phyloP scores from a whole-genome alignment of 2,329 filamentous ascomycete genomes.

The Metarhizium rileyi region DNA sequence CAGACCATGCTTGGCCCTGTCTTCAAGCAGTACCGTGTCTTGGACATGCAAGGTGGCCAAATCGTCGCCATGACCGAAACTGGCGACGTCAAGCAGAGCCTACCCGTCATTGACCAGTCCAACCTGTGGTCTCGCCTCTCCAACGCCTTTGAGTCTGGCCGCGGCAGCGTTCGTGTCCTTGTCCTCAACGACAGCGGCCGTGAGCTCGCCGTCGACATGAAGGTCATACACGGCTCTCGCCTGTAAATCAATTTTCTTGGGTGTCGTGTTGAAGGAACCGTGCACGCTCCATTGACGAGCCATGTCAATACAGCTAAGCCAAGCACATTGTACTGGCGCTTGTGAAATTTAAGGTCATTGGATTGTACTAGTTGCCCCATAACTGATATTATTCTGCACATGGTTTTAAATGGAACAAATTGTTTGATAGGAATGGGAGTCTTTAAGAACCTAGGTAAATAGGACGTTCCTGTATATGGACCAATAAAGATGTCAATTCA shows the following conservation, averaged over 20 bases:
- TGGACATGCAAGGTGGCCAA: slow-evolving; percentile 82
- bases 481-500: slow-evolving; percentile 22
- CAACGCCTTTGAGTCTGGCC: slow-evolving; percentile 80
- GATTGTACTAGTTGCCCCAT: slow-evolving; percentile 16
- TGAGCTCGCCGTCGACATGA: slow-evolving; percentile 97
- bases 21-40: slow-evolving; percentile 99
- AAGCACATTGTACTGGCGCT: slow-evolving; percentile 10
- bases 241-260: slow-evolving; percentile 34
- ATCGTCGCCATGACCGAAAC: slow-evolving; percentile 98
- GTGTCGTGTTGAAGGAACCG: neutral
- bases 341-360: slow-evolving; percentile 16
- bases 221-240: slow-evolving; percentile 80
- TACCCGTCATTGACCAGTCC: slow-evolving; percentile 92
- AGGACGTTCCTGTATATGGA: slow-evolving; percentile 32
- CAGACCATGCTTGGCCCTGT: slow-evolving; percentile 99
- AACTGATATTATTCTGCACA: slow-evolving; percentile 3
- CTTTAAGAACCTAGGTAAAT: slow-evolving; percentile 26
- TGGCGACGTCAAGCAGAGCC: slow-evolving; percentile 93
- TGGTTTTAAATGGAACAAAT: slow-evolving; percentile 17
- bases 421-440: slow-evolving; percentile 25
- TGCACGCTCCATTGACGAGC: slow-evolving; percentile 8
- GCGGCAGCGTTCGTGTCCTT: slow-evolving; percentile 87
- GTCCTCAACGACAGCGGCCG: slow-evolving; percentile 89
- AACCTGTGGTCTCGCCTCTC: slow-evolving; percentile 73
- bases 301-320: slow-evolving; percentile 1